Evolutionary conservation across 164 flowering plant genomes (phyloP).

Genomic region (Stephania yunnanensis): DNA sequence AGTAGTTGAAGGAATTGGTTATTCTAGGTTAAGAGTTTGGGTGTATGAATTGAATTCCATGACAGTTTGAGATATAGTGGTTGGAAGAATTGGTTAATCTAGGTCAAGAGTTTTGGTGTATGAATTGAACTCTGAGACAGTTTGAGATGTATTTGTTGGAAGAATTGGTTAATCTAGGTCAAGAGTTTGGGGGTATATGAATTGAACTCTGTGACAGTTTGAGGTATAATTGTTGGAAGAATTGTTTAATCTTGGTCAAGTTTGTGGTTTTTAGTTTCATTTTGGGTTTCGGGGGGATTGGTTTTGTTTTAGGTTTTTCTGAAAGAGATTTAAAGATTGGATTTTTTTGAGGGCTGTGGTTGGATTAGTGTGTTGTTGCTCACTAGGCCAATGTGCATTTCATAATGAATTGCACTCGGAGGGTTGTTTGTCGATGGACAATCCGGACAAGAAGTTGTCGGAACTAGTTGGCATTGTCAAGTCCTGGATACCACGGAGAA

Average conservation of each 20-base stretch:
- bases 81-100: no score
- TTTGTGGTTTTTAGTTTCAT: neutral
- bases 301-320: neutral
- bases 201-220: no score
- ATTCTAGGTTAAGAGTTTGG: no score
- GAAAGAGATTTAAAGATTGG: neutral
- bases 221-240: no score
- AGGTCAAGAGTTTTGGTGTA: no score
- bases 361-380: neutral
- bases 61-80: no score
- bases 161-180: no score
- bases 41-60: no score
- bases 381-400: slow-evolving; percentile 42
- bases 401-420: slow-evolving; percentile 51
- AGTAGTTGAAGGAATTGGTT: no score
- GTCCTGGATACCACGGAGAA: slow-evolving; percentile 75
- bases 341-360: neutral
- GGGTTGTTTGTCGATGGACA: slow-evolving; percentile 56
- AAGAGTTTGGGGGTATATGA: no score
- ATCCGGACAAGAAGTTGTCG: slow-evolving; percentile 41
- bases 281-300: neutral
- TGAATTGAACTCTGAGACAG: neutral
- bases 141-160: neutral
- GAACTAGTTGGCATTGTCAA: slow-evolving; percentile 48
- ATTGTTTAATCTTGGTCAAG: neutral